Percentiles rank a stretch among this genome's conserved stretches.
phyloP scores from a whole-genome alignment of 2,329 filamentous ascomycete genomes.

The Xylogone sp. region DNA sequence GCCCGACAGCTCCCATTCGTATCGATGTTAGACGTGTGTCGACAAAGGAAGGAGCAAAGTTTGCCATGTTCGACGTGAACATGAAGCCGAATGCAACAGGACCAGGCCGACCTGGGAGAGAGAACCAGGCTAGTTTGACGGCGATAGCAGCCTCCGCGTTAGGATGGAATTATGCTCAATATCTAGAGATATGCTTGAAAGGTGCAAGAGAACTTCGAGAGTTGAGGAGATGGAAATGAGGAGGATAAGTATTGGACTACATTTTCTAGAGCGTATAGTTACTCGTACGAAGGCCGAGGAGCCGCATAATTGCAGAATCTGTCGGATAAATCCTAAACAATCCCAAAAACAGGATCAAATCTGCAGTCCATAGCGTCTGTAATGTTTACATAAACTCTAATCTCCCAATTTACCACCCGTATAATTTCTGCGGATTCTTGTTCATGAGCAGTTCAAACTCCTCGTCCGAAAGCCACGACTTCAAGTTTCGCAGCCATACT shows the following conservation, averaged over 20 bases:
- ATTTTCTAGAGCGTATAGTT: no score
- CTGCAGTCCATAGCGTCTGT: no score
- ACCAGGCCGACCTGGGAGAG: constrained; percentile 41
- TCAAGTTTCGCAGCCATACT: constrained; percentile 6
- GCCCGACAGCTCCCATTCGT: constrained; percentile 39
- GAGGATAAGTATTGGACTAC: no score
- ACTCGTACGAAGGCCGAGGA: no score
- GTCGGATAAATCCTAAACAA: no score
- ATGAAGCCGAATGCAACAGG: constrained; percentile 51
- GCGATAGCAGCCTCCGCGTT: constrained; percentile 37
- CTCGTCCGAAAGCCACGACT: constrained; percentile 8
- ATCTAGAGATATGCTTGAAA: no score
- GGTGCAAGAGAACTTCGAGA: no score
- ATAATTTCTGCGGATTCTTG: constrained; percentile 16
- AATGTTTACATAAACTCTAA: no score
- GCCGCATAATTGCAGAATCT: no score
- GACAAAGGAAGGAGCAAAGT: constrained; percentile 23
- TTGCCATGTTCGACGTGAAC: constrained; percentile 48
- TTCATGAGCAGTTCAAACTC: constrained; percentile 24
- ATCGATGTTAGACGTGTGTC: constrained; percentile 39
- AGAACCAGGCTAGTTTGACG: constrained; percentile 44
- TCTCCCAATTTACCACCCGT: not conserved
- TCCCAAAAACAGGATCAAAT: no score
- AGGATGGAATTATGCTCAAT: constrained; percentile 36
- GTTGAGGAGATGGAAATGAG: no score